These are phyloP conservation scores for Vanrija sp. DNA, from an alignment of 1,284 basidiomycete species.

Conservation along the genomic window DNA sequence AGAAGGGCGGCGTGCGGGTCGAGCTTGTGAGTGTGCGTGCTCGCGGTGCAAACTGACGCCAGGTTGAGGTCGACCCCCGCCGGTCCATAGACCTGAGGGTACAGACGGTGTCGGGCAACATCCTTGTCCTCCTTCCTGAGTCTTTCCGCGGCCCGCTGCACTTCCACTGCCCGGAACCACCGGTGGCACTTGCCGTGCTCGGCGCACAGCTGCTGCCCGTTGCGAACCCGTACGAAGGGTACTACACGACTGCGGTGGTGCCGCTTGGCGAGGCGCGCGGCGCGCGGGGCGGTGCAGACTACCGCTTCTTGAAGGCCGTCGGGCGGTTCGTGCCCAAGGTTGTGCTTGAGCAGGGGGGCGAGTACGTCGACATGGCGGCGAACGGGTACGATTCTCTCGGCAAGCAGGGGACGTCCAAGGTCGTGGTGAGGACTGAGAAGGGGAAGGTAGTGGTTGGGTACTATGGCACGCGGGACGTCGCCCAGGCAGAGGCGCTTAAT, in stretches of 20 bases:
- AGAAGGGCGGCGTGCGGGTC: conserved; percentile 33
- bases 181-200: conserved; percentile 24
- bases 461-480: not conserved
- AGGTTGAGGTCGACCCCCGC: conserved; percentile 35
- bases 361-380: conserved; percentile 27
- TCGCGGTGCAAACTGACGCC: not conserved
- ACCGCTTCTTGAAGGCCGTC: conserved; percentile 17
- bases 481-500: not conserved
- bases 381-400: conserved; percentile 20
- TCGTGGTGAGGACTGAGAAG: conserved; percentile 24
- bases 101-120: conserved; percentile 37
- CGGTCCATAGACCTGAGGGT: conserved; percentile 20
- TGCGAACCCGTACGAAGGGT: conserved; percentile 25
- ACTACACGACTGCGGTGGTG: conserved; percentile 33
- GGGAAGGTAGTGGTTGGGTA: conserved; percentile 26
- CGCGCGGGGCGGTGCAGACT: conserved; percentile 12
- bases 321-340: conserved; percentile 26
- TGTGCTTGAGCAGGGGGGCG: conserved; percentile 23
- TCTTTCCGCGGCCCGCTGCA: conserved; percentile 34
- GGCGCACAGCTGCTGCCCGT: conserved; percentile 21
- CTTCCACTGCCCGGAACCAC: conserved; percentile 24
- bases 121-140: conserved; percentile 36
- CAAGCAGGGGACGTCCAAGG: conserved; percentile 26
- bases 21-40: conserved; percentile 37
- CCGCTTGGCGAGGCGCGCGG: conserved; percentile 17